A percentile compares a stretch with the other conserved stretches of the same genome.
Evolutionary conservation across 352 stramenopile genomes (phyloP).

Genomic region (Globisporangium spiculum): DNA sequence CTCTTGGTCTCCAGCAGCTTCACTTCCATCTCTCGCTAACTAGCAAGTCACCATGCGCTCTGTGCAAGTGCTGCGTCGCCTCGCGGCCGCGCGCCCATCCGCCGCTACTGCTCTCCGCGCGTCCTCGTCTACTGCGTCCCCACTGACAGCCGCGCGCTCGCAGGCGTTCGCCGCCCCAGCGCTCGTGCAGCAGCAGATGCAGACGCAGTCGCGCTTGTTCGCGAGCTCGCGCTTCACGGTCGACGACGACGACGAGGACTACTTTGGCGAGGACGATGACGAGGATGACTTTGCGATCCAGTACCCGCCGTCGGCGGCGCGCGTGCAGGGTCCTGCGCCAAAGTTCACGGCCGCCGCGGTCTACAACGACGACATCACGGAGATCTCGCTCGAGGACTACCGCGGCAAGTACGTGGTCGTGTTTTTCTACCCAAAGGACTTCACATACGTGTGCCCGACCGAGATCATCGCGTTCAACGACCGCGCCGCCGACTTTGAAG

Average conservation of each 20-base stretch:
- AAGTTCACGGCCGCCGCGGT: conserved; percentile 75
- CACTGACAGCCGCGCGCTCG: conserved; percentile 8
- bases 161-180: not conserved
- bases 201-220: conserved; percentile 35
- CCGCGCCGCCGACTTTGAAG: conserved; percentile 76
- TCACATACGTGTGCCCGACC: conserved; percentile 89
- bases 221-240: conserved; percentile 26
- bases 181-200: conserved; percentile 6
- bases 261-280: conserved; percentile 59
- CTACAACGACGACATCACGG: conserved; percentile 79
- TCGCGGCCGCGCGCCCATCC: conserved; percentile 11
- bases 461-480: conserved; percentile 92
- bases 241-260: conserved; percentile 43
- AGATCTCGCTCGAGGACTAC: conserved; percentile 82
- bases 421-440: conserved; percentile 93
- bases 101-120: conserved; percentile 1
- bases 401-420: conserved; percentile 88
- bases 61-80: conserved; percentile 19
- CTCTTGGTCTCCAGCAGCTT: not conserved
- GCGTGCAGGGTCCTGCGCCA: conserved; percentile 64
- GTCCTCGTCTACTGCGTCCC: not conserved
- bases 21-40: not conserved
- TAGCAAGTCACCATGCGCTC: conserved; percentile 13
- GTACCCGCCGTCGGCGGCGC: conserved; percentile 59
- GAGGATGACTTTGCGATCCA: conserved; percentile 80